Base-by-base conservation (phyloP, 768 basidiomycete species). In the Macrocybe gigantea region DNA sequence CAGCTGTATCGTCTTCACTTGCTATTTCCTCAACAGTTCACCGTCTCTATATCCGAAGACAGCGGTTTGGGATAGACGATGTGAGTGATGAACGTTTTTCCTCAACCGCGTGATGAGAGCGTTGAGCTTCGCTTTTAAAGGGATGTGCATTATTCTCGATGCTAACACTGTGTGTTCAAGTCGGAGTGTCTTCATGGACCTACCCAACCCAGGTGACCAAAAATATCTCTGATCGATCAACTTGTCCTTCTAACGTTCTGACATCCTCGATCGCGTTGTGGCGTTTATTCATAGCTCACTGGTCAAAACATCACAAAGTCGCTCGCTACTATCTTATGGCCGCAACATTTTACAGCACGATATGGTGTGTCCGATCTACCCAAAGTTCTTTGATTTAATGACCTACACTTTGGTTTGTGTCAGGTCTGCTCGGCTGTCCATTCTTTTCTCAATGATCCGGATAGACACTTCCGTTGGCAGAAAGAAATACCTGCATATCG, bases 361-460 rank as follows among this genome's bases (percentile, higher is more conserved):
- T 71, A 42, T 73, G 70, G 71, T 70, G 36, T 11, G 60, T 42
- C 38, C 7, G 41, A 6, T 10, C 6, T 44, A 11, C 30, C 33
- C 31, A 7, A 7, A 41, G 37, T 13, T 40, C 33, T 36, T 22
- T 22, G 22, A 22, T 22, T 22, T 22, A 22, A 22, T 22, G 22
- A 12, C 15, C 30, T 41, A 13, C n/a, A 13, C 15, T 47, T 31
- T 34, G 9, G n/a, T 29, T 10, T 47, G 32, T 14, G 22, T 5
- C 47, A 74, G 73, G 72, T 64, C 62, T 32, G 62, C 77, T 2
- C 70, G 77, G 8, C 59, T 76, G n/a, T 70, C 75, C 22, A 76
- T 78, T 38, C 60, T 80, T 6, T 74, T 74, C 61, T 77, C 77
- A 7, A 67, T 80, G 49, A 71, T 78, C 47, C 74, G 78, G 33